A percentile compares a stretch with the other conserved stretches of the same genome.
Evolutionary conservation across 2,329 filamentous ascomycete species (phyloP).

Genomic region (Pestalotiopsis sp.): DNA sequence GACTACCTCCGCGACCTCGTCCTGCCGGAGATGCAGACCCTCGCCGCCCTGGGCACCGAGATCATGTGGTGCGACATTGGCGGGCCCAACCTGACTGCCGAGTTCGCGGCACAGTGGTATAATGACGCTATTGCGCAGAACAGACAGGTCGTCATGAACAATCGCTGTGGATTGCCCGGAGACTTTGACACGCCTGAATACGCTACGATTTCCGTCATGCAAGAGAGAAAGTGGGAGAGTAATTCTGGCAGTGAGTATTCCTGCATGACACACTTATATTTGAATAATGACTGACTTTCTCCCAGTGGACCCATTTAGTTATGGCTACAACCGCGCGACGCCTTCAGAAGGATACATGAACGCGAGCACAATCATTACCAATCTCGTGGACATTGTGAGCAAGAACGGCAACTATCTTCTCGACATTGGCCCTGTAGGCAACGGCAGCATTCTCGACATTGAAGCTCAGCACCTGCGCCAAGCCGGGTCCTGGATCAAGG

Average conservation of each 20-base stretch:
- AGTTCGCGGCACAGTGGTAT: constrained; percentile 45
- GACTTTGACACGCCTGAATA: constrained; percentile 67
- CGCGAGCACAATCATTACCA: constrained; percentile 47
- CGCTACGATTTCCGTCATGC: constrained; percentile 48
- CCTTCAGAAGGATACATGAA: constrained; percentile 53
- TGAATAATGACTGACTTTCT: background rate
- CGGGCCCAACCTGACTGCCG: constrained; percentile 43
- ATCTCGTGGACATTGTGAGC: constrained; percentile 33
- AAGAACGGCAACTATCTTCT: constrained; percentile 53
- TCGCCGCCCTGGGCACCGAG: constrained; percentile 46
- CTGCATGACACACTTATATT: background rate
- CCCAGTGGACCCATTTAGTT: constrained; percentile 57
- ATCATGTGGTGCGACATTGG: constrained; percentile 55
- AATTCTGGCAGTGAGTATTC: constrained; percentile 47
- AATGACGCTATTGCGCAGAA: constrained; percentile 39
- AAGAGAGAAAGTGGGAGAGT: constrained; percentile 61
- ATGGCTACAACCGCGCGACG: constrained; percentile 62
- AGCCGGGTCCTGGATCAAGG: constrained; percentile 57
- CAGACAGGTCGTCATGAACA: constrained; percentile 57
- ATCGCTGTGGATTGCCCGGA: constrained; percentile 56
- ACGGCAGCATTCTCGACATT: constrained; percentile 54
- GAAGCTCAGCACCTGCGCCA: constrained; percentile 50
- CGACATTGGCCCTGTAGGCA: constrained; percentile 57
- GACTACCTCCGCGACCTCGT: constrained; percentile 48
- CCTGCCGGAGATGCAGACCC: constrained; percentile 48